Evolutionary conservation across 345 rosid species (phyloP).

Genomic region (Salix suchowensis): DNA sequence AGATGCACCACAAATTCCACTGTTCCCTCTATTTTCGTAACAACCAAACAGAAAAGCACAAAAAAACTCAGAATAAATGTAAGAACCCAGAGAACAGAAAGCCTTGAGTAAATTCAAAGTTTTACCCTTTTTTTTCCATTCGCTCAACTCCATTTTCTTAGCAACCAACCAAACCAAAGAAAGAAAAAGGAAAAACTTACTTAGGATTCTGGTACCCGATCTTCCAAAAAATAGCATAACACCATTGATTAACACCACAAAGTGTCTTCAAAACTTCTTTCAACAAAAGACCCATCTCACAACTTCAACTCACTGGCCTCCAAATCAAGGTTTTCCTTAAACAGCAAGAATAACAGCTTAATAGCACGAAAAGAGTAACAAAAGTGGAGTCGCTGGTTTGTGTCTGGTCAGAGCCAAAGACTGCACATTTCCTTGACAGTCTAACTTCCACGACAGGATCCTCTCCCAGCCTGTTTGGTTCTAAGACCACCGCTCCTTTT

Average conservation of each 20-base stretch:
- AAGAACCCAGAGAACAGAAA: not conserved
- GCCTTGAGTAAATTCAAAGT: not conserved
- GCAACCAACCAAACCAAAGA: not conserved
- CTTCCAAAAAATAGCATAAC: conserved; percentile 95
- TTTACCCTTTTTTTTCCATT: not conserved
- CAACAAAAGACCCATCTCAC: conserved; percentile 62
- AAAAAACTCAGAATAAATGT: not conserved
- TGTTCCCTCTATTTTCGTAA: conserved; percentile 9
- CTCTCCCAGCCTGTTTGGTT: conserved; percentile 94
- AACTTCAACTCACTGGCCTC: not conserved
- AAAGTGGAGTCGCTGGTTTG: not conserved
- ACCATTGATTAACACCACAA: conserved; percentile 72
- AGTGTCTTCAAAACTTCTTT: conserved; percentile 76
- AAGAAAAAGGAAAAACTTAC: conserved; percentile 32
- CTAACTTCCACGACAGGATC: conserved; percentile 99
- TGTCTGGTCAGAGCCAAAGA: conserved; percentile 3
- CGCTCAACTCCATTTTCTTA: not conserved
- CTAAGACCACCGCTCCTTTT: conserved; percentile 90
- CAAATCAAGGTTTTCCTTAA: not conserved
- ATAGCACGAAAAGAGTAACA: not conserved
- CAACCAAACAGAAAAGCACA: conserved; percentile 8
- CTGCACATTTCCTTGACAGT: not conserved
- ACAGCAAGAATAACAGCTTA: conserved; percentile 25
- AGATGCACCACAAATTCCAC: not conserved
- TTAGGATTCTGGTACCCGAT: conserved; percentile 82